These are phyloP conservation scores for Nevesoporus exiguus DNA, from an alignment of 768 basidiomycete genomes.

Conservation along the genomic window DNA sequence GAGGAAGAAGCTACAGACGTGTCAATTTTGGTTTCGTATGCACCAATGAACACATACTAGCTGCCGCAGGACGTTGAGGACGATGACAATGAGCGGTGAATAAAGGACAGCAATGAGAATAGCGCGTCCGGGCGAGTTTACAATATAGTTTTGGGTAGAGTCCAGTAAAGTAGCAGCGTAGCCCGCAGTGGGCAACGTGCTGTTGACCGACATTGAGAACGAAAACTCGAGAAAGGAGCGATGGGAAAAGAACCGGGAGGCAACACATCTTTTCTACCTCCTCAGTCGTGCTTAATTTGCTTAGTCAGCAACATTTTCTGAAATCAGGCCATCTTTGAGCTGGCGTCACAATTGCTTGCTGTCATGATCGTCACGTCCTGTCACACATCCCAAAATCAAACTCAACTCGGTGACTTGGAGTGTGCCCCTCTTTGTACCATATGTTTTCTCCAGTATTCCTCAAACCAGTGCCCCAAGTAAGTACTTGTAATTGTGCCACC, in stretches of 20 bases:
- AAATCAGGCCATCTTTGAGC: slow-evolving; percentile 19
- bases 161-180: slow-evolving; percentile 23
- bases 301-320: slow-evolving; percentile 23
- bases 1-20: slow-evolving; percentile 55
- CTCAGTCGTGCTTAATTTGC: background rate
- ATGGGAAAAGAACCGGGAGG: background rate
- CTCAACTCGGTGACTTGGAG: too few relatives aligned
- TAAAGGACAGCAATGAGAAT: slow-evolving; percentile 51
- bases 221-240: background rate
- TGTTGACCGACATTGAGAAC: slow-evolving; percentile 26
- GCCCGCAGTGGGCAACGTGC: slow-evolving; percentile 21
- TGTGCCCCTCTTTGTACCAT: too few relatives aligned
- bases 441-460: too few relatives aligned
- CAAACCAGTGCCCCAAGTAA: too few relatives aligned
- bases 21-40: background rate
- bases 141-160: slow-evolving; percentile 18
- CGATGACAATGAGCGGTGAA: slow-evolving; percentile 61
- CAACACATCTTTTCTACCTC: slow-evolving; percentile 2
- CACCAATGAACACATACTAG: slow-evolving; percentile 46
- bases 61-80: slow-evolving; percentile 77
- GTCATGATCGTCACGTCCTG: too few relatives aligned
- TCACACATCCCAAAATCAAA: background rate
- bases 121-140: slow-evolving; percentile 25
- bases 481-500: too few relatives aligned
- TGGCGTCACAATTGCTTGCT: too few relatives aligned